A percentile compares a stretch with the other conserved stretches of the same genome.
Conservation (phyloP, 345 rosid genomes). For the Microthlaspi erraticum region DNA sequence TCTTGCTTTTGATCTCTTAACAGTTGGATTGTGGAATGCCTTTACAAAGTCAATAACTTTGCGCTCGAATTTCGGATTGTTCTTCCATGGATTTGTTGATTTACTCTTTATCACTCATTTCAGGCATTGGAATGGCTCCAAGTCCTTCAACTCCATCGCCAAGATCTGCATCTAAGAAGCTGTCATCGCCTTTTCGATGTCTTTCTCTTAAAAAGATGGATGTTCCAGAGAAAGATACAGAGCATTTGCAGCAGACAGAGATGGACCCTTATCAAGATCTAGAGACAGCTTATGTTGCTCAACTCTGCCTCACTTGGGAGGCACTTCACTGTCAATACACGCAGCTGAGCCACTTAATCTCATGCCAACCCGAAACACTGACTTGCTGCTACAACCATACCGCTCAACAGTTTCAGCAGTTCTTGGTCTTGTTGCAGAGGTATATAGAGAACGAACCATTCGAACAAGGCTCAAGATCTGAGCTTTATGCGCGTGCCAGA, state of each 20-base stretch:
- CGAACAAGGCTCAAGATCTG: conserved; percentile 74
- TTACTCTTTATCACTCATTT: conserved; percentile 3
- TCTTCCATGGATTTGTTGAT: conserved; percentile 10
- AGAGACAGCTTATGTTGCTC: conserved; percentile 90
- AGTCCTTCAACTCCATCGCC: conserved; percentile 77
- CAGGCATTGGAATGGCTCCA: conserved; percentile 53
- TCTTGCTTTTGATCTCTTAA: conserved; percentile 17
- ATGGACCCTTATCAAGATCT: conserved; percentile 66
- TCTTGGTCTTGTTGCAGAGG: conserved; percentile 85
- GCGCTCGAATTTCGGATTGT: not conserved
- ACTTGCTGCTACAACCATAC: conserved; percentile 75
- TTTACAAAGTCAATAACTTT: not conserved
- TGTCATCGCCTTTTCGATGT: conserved; percentile 83
- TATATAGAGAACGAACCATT: conserved; percentile 95
- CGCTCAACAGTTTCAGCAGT: conserved; percentile 91
- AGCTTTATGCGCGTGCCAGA: conserved; percentile 77
- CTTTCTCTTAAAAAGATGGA: conserved; percentile 76
- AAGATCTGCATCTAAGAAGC: conserved; percentile 78
- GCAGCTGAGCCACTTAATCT: conserved; percentile 72
- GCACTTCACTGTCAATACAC: conserved; percentile 94
- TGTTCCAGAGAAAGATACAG: conserved; percentile 72
- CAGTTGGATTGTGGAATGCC: conserved; percentile 7
- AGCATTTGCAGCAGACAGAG: conserved; percentile 56
- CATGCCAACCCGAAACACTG: conserved; percentile 64
- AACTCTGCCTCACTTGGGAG: conserved; percentile 97